Evolutionary conservation across 2,329 filamentous ascomycete species (phyloP), one percentile per base, ranked within the genome.

Genomic region (Tolypocladium tropicale): DNA sequence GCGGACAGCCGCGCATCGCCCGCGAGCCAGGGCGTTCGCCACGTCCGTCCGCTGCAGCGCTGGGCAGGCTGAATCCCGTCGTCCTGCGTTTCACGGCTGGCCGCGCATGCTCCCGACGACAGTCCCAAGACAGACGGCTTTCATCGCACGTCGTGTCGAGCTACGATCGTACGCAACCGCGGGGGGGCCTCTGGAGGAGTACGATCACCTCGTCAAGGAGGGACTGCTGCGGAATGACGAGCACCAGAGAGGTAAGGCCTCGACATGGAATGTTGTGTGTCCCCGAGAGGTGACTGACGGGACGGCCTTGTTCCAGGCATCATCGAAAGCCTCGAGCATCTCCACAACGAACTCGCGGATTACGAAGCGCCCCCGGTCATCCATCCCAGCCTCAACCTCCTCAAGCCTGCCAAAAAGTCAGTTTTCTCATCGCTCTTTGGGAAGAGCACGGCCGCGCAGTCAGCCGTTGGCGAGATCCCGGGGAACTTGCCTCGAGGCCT

Each of bases 251-350:
- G 86, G 89, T 91, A 74, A 63, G 55, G 25, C 11, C 16, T 16
- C 4, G 46, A 16, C 3, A n/a, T 6, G 2, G 3, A 10, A 16
- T n/a, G 25, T 12, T 2, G 18, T 32, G 16, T 4, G 28, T 33
- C 18, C 21, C 46, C 5, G 10, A 21, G 16, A 5, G 28, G 28
- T n/a, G 32, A 23, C 32, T 39, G 32, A 30, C 25, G 18, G n/a
- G n/a, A n/a, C n/a, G n/a, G n/a, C 21, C 10, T 2, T 7, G 37
- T 18, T 12, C 36, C 33, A 92, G 90, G 85, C 46, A 93, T 99
- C 63, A 92, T 99, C 63, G 83, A 94, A 68, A 89, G 83, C 65
- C 79, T 99, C 6, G 90, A 99, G 72, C 85, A 92, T 67, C 83
- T 99, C 14, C 89, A 96, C 72, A 84, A 95, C 58, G 89, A 90